Evolutionary conservation across 2,329 filamentous ascomycete species (phyloP).

Genomic region (Cordyceps sp.): DNA sequence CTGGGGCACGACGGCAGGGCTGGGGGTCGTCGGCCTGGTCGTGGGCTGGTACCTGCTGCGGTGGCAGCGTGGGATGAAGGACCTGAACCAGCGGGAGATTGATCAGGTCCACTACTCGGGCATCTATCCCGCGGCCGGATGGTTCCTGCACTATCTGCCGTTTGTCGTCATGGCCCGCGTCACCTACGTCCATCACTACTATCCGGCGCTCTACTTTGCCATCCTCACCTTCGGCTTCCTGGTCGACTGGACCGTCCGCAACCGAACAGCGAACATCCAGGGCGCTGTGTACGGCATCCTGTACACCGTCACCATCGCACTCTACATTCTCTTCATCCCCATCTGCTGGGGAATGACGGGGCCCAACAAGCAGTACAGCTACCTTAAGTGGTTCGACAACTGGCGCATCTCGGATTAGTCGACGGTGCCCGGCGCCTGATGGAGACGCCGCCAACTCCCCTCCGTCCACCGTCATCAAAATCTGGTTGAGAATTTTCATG

Average conservation of each 20-base stretch:
- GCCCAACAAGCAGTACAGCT: slow-evolving; percentile 63
- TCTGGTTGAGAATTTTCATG: too few relatives aligned
- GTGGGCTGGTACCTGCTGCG: slow-evolving; percentile 75
- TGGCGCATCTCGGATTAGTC: slow-evolving; percentile 64
- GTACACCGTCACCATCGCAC: slow-evolving; percentile 57
- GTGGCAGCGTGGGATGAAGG: slow-evolving; percentile 88
- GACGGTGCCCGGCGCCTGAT: too few relatives aligned
- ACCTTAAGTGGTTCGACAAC: slow-evolving; percentile 82
- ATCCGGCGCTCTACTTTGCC: slow-evolving; percentile 93
- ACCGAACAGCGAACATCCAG: slow-evolving; percentile 45
- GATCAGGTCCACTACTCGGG: slow-evolving; percentile 92
- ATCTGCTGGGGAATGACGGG: slow-evolving; percentile 96
- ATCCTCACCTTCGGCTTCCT: slow-evolving; percentile 82
- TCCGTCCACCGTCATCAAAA: too few relatives aligned
- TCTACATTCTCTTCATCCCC: slow-evolving; percentile 82
- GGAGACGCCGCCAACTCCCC: too few relatives aligned
- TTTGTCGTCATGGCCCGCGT: slow-evolving; percentile 97
- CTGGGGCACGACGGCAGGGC: slow-evolving; percentile 75
- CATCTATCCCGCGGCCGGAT: slow-evolving; percentile 79
- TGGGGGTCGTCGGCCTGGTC: slow-evolving; percentile 56
- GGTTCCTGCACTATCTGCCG: slow-evolving; percentile 91
- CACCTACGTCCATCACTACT: slow-evolving; percentile 98
- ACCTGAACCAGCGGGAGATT: slow-evolving; percentile 64
- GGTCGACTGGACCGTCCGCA: slow-evolving; percentile 65
- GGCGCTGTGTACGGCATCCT: slow-evolving; percentile 55